A percentile compares a stretch with the other conserved stretches of the same genome.
These are phyloP conservation scores for Fusarium temperatum DNA, from an alignment of 2,329 filamentous ascomycete genomes.

Conservation along the genomic window DNA sequence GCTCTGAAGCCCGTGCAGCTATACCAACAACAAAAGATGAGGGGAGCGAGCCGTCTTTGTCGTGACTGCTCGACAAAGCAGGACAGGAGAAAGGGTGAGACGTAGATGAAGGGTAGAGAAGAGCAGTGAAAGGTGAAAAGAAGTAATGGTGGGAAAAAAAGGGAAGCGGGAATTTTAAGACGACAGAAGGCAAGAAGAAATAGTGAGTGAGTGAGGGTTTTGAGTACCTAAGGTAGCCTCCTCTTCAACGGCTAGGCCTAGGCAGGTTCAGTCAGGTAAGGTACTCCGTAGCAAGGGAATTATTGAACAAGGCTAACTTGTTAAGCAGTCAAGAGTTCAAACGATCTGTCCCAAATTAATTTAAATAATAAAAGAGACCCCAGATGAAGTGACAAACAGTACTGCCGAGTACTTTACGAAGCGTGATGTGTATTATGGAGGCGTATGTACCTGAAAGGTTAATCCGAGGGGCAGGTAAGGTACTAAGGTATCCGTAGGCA, in stretches of 20 bases:
- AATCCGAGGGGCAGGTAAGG: background rate
- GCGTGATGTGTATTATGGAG: background rate
- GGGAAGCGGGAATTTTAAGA: constrained; percentile 43
- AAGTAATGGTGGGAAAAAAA: constrained; percentile 31
- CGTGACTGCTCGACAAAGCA: constrained; percentile 29
- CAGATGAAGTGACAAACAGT: background rate
- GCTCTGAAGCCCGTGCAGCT: constrained; percentile 35
- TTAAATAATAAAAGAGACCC: background rate
- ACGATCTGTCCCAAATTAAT: constrained; percentile 1
- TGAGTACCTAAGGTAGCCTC: background rate
- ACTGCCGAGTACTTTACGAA: constrained; percentile 21
- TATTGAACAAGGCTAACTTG: constrained; percentile 5
- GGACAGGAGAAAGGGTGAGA: background rate
- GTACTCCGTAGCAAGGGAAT: background rate
- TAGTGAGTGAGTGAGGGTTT: constrained; percentile 40
- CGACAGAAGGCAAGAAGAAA: constrained; percentile 31
- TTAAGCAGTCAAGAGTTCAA: constrained; percentile 16
- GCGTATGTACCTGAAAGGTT: constrained; percentile 13
- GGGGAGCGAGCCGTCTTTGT: constrained; percentile 24
- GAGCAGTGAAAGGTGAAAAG: constrained; percentile 19
- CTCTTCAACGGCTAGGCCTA: background rate
- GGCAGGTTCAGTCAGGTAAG: background rate
- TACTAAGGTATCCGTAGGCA: background rate
- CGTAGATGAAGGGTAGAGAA: background rate
- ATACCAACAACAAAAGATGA: constrained; percentile 27